Percentiles rank a stretch among this genome's conserved stretches.
phyloP scores from a whole-genome alignment of 331 rosid genomes.

The Arachis monticola region DNA sequence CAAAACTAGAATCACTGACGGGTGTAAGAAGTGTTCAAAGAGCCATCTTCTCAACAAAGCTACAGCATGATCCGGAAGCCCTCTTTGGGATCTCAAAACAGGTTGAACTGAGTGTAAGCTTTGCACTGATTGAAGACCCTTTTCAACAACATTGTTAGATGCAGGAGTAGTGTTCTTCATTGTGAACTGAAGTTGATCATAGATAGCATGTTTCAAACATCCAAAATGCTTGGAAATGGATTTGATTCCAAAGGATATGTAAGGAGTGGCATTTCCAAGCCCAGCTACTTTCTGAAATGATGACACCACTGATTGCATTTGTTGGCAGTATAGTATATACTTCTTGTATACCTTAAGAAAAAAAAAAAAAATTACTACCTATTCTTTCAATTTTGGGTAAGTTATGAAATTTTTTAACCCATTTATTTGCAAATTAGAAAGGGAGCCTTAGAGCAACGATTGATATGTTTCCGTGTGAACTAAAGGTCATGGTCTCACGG shows the following conservation, averaged over 20 bases:
- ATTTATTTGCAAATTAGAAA: no score
- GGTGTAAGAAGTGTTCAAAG: conserved; percentile 25
- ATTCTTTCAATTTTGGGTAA: no score
- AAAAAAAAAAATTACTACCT: no score
- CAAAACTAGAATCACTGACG: background rate
- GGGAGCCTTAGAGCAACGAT: no score
- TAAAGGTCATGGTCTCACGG: no score
- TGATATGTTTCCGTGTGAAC: no score
- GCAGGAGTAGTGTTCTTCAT: background rate
- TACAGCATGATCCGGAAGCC: conserved; percentile 21
- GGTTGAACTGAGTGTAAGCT: background rate
- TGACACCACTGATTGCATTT: conserved; percentile 11
- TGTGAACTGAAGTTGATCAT: conserved; percentile 14
- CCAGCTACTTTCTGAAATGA: conserved; percentile 17
- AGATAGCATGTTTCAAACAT: conserved; percentile 6
- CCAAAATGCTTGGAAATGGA: conserved; percentile 21
- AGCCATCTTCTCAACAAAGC: conserved; percentile 13
- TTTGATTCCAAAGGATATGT: conserved; percentile 13
- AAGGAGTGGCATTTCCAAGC: conserved; percentile 17
- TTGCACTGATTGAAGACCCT: no score
- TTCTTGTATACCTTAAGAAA: background rate
- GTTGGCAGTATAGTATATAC: conserved; percentile 1
- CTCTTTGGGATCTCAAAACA: conserved; percentile 18
- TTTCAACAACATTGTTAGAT: background rate
- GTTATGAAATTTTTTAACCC: background rate